Conservation (phyloP, 106 monocot genomes). For the Chionographis japonica region DNA sequence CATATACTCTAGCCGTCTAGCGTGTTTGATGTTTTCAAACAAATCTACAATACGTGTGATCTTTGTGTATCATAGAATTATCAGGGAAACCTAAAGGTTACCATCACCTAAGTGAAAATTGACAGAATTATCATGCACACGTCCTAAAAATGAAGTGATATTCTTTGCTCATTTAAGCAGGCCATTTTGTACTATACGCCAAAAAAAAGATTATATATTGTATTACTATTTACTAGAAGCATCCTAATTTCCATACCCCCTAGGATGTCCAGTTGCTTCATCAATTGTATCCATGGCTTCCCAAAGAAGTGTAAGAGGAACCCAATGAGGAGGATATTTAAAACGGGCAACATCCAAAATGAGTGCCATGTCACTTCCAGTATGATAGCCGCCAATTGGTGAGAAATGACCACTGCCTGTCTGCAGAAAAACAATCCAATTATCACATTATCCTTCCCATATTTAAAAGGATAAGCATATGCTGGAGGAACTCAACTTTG, state of each 20-base stretch:
- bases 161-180: too few species aligned
- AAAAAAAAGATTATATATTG: too few species aligned
- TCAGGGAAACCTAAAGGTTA: too few species aligned
- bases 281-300: slow-evolving; percentile 86
- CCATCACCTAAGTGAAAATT: too few species aligned
- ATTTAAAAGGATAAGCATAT: neutral
- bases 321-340: slow-evolving; percentile 99
- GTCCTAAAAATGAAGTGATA: too few species aligned
- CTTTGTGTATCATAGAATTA: too few species aligned
- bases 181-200: too few species aligned
- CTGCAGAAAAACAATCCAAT: slow-evolving; percentile 32
- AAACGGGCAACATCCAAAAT: slow-evolving; percentile 98
- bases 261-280: slow-evolving; percentile 55
- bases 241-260: slow-evolving; percentile 57
- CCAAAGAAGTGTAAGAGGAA: slow-evolving; percentile 91
- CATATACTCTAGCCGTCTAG: too few species aligned
- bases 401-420: slow-evolving; percentile 98
- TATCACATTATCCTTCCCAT: neutral
- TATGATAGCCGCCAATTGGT: slow-evolving; percentile 96
- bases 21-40: too few species aligned
- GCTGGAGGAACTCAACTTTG: neutral
- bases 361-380: slow-evolving; percentile 83
- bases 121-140: too few species aligned
- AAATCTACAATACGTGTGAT: too few species aligned
- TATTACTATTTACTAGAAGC: too few species aligned